Evolutionary conservation across 495 filamentous ascomycete species (phyloP).

Genomic region (Penicillium verhagenii): DNA sequence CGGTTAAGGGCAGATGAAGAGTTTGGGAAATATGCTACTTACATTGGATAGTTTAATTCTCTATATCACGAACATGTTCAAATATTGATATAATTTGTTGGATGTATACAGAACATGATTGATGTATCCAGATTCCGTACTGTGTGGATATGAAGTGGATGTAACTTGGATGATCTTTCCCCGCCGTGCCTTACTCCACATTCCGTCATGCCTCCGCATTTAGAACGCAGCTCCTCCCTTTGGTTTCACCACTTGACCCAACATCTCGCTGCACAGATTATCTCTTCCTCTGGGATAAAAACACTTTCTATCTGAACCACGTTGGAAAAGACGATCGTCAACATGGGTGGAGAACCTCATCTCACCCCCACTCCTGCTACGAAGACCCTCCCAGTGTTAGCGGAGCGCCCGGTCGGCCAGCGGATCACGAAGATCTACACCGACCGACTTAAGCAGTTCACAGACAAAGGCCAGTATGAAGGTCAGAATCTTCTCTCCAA

Average conservation of each 20-base stretch:
- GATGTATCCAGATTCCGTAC: no score
- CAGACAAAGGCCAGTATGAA: conserved; percentile 75
- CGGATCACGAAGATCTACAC: conserved; percentile 86
- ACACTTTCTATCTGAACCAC: no score
- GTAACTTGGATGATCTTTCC: background rate
- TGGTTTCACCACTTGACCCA: background rate
- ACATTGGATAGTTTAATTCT: conserved; percentile 27
- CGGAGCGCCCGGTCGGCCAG: conserved; percentile 69
- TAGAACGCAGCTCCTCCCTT: conserved; percentile 10
- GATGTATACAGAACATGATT: no score
- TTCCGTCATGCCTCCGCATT: conserved; percentile 22
- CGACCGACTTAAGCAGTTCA: conserved; percentile 80
- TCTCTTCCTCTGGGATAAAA: background rate
- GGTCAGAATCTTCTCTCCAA: conserved; percentile 75
- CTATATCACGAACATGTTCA: no score
- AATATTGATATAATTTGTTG: no score
- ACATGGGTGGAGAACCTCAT: conserved; percentile 50
- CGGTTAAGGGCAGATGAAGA: conserved; percentile 35
- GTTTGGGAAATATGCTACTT: conserved; percentile 34
- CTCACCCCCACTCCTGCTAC: conserved; percentile 33
- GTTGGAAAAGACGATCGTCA: conserved; percentile 10
- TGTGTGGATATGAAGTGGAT: background rate
- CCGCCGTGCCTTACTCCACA: conserved; percentile 18
- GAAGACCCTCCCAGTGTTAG: conserved; percentile 55
- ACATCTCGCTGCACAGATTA: no score